A percentile compares a stretch with the other conserved stretches of the same genome.
These are phyloP conservation scores for Eimeria falciformis DNA, from an alignment of 169 alveolate species.

Conservation along the genomic window DNA sequence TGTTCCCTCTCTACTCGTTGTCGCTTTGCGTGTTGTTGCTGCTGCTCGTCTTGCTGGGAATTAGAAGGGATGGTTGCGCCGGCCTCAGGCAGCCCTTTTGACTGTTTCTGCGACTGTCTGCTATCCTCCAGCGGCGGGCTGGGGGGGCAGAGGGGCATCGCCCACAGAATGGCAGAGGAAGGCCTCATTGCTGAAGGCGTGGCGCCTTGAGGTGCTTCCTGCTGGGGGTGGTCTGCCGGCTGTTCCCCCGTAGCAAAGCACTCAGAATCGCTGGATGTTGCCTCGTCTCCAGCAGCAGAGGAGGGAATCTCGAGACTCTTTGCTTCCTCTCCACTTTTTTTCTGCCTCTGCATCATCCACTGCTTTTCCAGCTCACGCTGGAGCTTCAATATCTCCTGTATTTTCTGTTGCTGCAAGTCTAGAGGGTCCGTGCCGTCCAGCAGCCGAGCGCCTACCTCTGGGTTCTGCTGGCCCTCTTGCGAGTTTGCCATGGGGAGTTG, in stretches of 20 bases:
- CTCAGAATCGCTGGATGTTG: background rate
- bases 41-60: no score
- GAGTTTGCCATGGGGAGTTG: no score
- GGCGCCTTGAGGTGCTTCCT: background rate
- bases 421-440: background rate
- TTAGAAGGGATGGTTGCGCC: no score
- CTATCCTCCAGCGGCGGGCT: no score
- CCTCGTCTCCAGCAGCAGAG: background rate
- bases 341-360: background rate
- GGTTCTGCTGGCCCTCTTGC: constrained; percentile 15
- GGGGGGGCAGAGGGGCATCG: background rate
- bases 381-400: constrained; percentile 7
- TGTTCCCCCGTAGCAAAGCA: background rate
- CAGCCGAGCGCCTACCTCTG: background rate
- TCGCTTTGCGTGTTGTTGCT: background rate
- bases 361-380: background rate
- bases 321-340: background rate
- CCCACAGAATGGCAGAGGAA: background rate
- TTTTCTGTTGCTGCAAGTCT: background rate
- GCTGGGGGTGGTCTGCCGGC: background rate
- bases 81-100: no score
- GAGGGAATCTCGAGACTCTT: background rate
- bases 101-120: no score
- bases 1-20: background rate
- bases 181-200: background rate